Evolutionary conservation across 441 rosid genomes (phyloP).

Genomic region (Euphorbia celastroides): DNA sequence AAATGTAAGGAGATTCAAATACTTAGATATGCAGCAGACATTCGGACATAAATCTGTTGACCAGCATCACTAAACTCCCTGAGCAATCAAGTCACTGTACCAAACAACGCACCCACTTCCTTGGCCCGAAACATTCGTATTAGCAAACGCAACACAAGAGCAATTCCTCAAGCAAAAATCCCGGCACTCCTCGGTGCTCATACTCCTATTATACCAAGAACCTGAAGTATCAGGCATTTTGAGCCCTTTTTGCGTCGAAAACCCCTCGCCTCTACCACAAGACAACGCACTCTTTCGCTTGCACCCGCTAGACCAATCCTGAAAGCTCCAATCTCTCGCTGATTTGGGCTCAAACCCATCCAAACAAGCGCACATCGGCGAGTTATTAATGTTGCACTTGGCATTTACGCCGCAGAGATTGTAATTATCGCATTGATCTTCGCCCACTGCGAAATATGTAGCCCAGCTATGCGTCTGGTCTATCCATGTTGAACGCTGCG

Average conservation of each 20-base stretch:
- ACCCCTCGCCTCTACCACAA: conserved; percentile 28
- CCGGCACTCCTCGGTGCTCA: conserved; percentile 43
- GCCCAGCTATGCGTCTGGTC: conserved; percentile 41
- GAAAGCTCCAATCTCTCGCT: conserved; percentile 39
- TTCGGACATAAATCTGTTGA: conserved; percentile 47
- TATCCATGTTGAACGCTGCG: conserved; percentile 49
- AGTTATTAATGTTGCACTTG: conserved; percentile 33
- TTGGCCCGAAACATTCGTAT: conserved; percentile 28
- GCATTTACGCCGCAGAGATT: conserved; percentile 64
- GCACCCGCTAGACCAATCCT: conserved; percentile 65
- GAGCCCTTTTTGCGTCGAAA: conserved; percentile 31
- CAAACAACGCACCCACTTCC: conserved; percentile 68
- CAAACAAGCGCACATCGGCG: conserved; percentile 46
- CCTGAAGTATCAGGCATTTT: conserved; percentile 50
- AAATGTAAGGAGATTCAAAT: not conserved
- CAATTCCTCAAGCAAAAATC: conserved; percentile 48
- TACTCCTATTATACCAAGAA: conserved; percentile 24
- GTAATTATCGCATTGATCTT: conserved; percentile 34
- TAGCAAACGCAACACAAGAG: conserved; percentile 61
- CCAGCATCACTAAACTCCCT: conserved; percentile 39
- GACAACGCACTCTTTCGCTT: conserved; percentile 33
- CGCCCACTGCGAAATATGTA: conserved; percentile 33
- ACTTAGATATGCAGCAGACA: conserved; percentile 55
- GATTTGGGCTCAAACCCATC: conserved; percentile 49
- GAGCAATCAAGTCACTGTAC: conserved; percentile 42